Conservation (phyloP, 805 yeast genomes). For the Metschnikowia picachoensis region DNA sequence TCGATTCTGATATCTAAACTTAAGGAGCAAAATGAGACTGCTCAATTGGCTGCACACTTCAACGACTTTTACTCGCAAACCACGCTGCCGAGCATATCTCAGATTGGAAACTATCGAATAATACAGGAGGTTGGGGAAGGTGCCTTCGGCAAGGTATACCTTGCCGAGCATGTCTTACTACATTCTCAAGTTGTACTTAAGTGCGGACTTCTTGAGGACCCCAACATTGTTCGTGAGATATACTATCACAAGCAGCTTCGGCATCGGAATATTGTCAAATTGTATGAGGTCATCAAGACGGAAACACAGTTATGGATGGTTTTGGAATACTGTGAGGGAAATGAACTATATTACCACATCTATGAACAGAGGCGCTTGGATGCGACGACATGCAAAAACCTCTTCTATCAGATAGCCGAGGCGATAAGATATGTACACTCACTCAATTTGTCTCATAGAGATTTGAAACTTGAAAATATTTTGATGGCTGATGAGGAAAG, state of each 20-base stretch:
- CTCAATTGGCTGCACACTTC: conserved; percentile 60
- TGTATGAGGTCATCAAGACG: conserved; percentile 82
- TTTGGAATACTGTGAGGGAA: conserved; percentile 83
- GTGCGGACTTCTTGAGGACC: conserved; percentile 71
- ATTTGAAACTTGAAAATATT: conserved; percentile 77
- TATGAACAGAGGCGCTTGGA: conserved; percentile 50
- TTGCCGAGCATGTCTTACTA: conserved; percentile 76
- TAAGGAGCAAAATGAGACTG: conserved; percentile 40
- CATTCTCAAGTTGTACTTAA: conserved; percentile 76
- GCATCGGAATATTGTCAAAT: conserved; percentile 77
- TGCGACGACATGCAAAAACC: conserved; percentile 43
- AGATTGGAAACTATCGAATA: conserved; percentile 79
- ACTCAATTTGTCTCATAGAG: conserved; percentile 77
- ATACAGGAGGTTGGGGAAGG: conserved; percentile 83
- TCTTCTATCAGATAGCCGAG: conserved; percentile 64
- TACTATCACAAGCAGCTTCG: conserved; percentile 81
- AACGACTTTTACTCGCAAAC: conserved; percentile 48
- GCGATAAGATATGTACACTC: conserved; percentile 74
- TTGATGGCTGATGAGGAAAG: conserved; percentile 50
- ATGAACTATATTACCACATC: conserved; percentile 68
- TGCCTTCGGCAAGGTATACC: conserved; percentile 85
- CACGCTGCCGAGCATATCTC: conserved; percentile 47
- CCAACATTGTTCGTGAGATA: conserved; percentile 85
- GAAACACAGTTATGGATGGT: conserved; percentile 83
- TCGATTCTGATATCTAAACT: conserved; percentile 13